Conservation (phyloP, 129 eudicot species). For the Flaveria sonorensis region DNA sequence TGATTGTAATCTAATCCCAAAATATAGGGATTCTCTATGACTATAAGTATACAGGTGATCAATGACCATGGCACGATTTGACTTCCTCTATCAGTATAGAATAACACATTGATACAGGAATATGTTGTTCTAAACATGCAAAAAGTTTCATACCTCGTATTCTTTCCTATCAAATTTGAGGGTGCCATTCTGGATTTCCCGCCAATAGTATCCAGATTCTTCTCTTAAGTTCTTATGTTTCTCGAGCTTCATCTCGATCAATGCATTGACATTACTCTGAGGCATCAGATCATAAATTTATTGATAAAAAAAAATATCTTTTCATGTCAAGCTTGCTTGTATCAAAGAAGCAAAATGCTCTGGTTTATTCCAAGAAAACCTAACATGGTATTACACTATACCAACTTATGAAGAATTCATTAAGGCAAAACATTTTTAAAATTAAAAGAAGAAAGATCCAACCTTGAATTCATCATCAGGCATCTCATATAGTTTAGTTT, state of each 20-base stretch:
- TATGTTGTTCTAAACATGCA: constrained; percentile 1
- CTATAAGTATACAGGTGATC: too few relatives aligned
- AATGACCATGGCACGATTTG: too few relatives aligned
- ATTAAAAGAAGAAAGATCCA: not conserved
- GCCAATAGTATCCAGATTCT: constrained; percentile 81
- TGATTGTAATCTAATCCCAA: too few relatives aligned
- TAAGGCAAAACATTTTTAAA: not conserved
- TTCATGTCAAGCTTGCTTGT: constrained; percentile 1
- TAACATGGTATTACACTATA: not conserved
- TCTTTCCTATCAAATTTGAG: constrained; percentile 85
- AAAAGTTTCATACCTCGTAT: constrained; percentile 60
- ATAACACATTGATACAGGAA: not conserved
- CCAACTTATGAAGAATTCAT: not conserved
- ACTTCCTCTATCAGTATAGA: too few relatives aligned
- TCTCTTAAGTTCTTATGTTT: constrained; percentile 93
- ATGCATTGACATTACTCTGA: constrained; percentile 85
- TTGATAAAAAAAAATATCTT: not conserved
- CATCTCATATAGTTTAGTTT: constrained; percentile 75
- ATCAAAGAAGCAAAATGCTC: not conserved
- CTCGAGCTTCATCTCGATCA: constrained; percentile 94
- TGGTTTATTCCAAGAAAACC: constrained; percentile 4
- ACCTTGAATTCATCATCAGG: constrained; percentile 88
- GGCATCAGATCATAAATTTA: constrained; percentile 8
- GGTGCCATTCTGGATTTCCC: constrained; percentile 83
- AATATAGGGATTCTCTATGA: too few relatives aligned